Conservation (phyloP, 345 rosid genomes). For the Salix suchowensis region DNA sequence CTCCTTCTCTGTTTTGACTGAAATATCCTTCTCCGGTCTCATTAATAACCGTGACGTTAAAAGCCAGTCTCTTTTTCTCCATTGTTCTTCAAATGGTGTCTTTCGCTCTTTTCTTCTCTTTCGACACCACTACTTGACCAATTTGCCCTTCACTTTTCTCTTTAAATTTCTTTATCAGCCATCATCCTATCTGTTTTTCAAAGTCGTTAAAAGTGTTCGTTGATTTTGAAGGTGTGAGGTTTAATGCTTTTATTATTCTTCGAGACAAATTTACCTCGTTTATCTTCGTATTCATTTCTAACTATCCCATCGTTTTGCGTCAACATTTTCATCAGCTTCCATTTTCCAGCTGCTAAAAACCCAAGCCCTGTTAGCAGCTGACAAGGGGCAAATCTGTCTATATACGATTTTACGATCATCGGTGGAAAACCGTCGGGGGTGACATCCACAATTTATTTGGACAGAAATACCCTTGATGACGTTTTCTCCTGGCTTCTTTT, state of each 20-base stretch:
- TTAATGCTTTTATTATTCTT: slow-evolving; percentile 3
- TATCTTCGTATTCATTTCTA: background rate
- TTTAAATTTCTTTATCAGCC: too few species aligned
- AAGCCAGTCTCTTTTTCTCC: too few species aligned
- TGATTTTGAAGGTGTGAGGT: background rate
- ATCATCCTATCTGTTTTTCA: too few species aligned
- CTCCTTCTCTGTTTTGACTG: background rate
- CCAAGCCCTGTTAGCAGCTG: slow-evolving; percentile 4
- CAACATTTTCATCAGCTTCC: background rate
- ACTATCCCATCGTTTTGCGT: background rate
- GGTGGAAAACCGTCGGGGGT: background rate
- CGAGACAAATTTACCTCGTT: slow-evolving; percentile 2
- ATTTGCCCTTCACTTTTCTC: too few species aligned
- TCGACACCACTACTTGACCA: too few species aligned
- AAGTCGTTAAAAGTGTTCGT: too few species aligned
- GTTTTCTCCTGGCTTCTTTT: slow-evolving; percentile 42
- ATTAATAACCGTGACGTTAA: too few species aligned
- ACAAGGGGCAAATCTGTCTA: slow-evolving; percentile 5
- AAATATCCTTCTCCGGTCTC: background rate
- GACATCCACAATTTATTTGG: background rate
- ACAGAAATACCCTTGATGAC: slow-evolving; percentile 24
- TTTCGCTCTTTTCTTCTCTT: background rate
- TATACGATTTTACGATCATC: background rate
- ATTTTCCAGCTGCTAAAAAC: background rate
- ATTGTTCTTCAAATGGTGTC: background rate